phyloP scores from a whole-genome alignment of 805 yeast genomes.

The Ogataea haglerorum region DNA sequence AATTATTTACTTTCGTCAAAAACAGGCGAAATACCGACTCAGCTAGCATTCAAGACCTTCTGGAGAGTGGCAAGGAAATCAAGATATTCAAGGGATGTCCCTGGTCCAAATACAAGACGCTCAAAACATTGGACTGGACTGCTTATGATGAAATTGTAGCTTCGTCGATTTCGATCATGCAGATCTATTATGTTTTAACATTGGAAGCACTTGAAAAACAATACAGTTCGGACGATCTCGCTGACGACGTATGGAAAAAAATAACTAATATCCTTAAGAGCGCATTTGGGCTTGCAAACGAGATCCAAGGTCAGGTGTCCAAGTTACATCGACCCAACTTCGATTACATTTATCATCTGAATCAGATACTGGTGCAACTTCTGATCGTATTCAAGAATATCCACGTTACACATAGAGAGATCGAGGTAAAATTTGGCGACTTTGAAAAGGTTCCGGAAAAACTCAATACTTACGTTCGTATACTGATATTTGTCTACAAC shows the following conservation, averaged over 20 bases:
- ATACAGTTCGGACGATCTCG: constrained; percentile 4
- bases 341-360: constrained; percentile 17
- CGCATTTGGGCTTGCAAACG: constrained; percentile 20
- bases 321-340: constrained; percentile 9
- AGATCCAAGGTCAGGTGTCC: constrained; percentile 11
- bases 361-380: constrained; percentile 21
- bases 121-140: constrained; percentile 15
- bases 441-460: constrained; percentile 27
- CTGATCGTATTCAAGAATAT: constrained; percentile 25
- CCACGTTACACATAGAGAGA: constrained; percentile 15
- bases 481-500: constrained; percentile 23
- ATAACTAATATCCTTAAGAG: constrained; percentile 21
- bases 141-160: constrained; percentile 26
- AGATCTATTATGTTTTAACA: constrained; percentile 18
- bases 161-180: constrained; percentile 17
- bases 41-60: constrained; percentile 5
- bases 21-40: background rate
- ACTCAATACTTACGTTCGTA: constrained; percentile 19
- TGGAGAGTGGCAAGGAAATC: constrained; percentile 12
- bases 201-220: constrained; percentile 13
- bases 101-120: constrained; percentile 17
- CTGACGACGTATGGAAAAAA: constrained; percentile 24
- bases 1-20: constrained; percentile 14
- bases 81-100: constrained; percentile 10
- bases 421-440: constrained; percentile 22